A percentile compares a stretch with the other conserved stretches of the same genome.
Evolutionary conservation across 768 basidiomycete genomes (phyloP).

Genomic region (Russula compacta): DNA sequence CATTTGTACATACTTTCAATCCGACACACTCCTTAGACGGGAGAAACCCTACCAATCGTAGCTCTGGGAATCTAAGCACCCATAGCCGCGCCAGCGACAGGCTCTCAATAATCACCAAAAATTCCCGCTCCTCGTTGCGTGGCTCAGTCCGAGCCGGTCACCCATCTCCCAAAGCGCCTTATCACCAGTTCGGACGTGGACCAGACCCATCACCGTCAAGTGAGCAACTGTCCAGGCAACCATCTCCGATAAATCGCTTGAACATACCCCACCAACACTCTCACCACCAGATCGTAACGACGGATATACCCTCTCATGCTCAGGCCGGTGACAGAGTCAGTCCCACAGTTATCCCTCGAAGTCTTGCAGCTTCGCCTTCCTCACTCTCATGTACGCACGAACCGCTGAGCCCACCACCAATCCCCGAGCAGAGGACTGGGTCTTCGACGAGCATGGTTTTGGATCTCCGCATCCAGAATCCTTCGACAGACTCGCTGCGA

Average conservation of each 20-base stretch:
- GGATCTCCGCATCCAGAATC: neutral
- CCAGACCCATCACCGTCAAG: neutral
- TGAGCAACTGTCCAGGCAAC: neutral
- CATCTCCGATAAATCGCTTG: neutral
- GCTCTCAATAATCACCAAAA: neutral
- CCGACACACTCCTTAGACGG: neutral
- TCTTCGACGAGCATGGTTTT: neutral
- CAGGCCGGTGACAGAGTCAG: too few species aligned
- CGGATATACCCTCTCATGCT: too few species aligned
- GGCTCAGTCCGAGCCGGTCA: neutral
- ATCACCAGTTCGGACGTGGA: conserved; percentile 9
- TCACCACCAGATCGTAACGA: neutral
- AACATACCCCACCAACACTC: neutral
- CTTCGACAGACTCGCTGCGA: conserved; percentile 1
- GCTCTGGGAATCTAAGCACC: neutral
- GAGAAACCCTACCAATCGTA: neutral
- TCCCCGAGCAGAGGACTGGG: neutral
- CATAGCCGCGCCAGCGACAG: conserved; percentile 5
- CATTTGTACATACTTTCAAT: too few species aligned
- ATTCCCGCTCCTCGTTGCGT: neutral
- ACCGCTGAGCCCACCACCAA: neutral
- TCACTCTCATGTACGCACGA: neutral
- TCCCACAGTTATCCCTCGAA: too few species aligned
- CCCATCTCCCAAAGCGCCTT: neutral
- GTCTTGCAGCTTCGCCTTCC: too few species aligned